Conservation (phyloP, 371 early-diverging fungal genomes). For the Syncephalastrum sp. region DNA sequence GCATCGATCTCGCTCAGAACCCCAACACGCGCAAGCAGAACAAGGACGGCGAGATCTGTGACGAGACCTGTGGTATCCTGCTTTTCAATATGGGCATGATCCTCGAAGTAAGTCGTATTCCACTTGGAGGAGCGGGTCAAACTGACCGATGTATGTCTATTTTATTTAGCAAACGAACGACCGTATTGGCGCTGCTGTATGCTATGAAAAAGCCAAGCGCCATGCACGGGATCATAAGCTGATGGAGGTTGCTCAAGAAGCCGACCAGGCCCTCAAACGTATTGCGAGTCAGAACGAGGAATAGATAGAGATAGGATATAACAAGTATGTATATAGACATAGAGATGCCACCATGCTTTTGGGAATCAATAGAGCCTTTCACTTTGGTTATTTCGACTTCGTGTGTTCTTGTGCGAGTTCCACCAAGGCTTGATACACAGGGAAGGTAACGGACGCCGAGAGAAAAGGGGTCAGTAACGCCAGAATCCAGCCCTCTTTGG, state of each 20-base stretch:
- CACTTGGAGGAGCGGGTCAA: not conserved
- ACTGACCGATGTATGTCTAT: not conserved
- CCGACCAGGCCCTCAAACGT: conserved; percentile 33
- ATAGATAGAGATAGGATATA: too few relatives aligned
- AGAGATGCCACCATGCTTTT: too few relatives aligned
- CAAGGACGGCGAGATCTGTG: conserved; percentile 48
- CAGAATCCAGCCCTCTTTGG: conserved; percentile 1
- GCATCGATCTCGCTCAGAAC: conserved; percentile 52
- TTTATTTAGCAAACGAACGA: conserved; percentile 35
- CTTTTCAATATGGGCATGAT: conserved; percentile 64
- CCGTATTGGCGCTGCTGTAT: conserved; percentile 25
- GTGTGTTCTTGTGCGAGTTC: too few relatives aligned
- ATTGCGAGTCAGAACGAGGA: conserved; percentile 9
- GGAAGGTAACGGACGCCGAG: conserved; percentile 49
- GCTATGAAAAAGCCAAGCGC: conserved; percentile 29
- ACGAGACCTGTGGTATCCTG: conserved; percentile 59
- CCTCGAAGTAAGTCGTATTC: conserved; percentile 49
- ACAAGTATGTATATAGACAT: too few relatives aligned
- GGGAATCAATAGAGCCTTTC: too few relatives aligned
- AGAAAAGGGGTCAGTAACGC: conserved; percentile 33
- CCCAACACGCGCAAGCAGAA: conserved; percentile 43
- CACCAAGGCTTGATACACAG: conserved; percentile 39
- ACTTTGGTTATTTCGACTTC: too few relatives aligned
- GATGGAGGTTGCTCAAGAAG: conserved; percentile 31
- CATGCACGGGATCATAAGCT: conserved; percentile 36